A percentile compares a stretch with the other conserved stretches of the same genome.
Evolutionary conservation across 345 rosid genomes (phyloP).

Genomic region (Citrus medica): DNA sequence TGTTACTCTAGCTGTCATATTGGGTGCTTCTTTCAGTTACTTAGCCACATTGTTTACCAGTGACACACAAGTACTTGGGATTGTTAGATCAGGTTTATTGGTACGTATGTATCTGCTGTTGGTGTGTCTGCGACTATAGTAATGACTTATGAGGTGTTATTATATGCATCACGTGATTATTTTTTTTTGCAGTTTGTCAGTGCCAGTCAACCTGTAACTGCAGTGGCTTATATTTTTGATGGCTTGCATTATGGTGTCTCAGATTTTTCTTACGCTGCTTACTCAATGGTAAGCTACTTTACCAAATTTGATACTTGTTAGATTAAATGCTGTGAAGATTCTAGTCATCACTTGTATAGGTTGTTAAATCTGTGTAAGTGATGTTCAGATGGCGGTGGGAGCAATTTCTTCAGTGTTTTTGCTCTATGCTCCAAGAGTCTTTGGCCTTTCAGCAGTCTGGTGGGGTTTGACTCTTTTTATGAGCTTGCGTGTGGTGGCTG

Average conservation of each 20-base stretch:
- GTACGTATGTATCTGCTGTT: constrained; percentile 10
- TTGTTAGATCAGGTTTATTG: constrained; percentile 31
- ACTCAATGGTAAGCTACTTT: constrained; percentile 33
- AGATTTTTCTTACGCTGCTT: constrained; percentile 46
- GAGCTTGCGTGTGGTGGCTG: constrained; percentile 41
- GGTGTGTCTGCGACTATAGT: neutral
- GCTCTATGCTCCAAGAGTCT: constrained; percentile 25
- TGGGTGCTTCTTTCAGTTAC: constrained; percentile 33
- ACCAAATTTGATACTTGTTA: neutral
- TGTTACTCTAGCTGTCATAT: constrained; percentile 28
- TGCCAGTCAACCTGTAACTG: constrained; percentile 37
- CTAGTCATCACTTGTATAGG: neutral
- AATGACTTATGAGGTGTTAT: neutral
- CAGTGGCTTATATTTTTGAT: constrained; percentile 43
- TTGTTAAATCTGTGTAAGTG: neutral
- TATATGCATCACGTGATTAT: neutral
- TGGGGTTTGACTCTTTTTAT: constrained; percentile 41
- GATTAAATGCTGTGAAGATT: neutral
- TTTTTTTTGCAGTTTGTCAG: constrained; percentile 32
- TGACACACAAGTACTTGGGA: constrained; percentile 30
- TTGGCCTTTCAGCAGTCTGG: constrained; percentile 50
- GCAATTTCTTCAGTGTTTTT: constrained; percentile 34
- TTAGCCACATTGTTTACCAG: constrained; percentile 37
- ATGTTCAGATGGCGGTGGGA: constrained; percentile 30
- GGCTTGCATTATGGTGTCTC: constrained; percentile 52